phyloP scores from a whole-genome alignment of 1,139 yeast species.

The Lodderomyces oxycetoniae region DNA sequence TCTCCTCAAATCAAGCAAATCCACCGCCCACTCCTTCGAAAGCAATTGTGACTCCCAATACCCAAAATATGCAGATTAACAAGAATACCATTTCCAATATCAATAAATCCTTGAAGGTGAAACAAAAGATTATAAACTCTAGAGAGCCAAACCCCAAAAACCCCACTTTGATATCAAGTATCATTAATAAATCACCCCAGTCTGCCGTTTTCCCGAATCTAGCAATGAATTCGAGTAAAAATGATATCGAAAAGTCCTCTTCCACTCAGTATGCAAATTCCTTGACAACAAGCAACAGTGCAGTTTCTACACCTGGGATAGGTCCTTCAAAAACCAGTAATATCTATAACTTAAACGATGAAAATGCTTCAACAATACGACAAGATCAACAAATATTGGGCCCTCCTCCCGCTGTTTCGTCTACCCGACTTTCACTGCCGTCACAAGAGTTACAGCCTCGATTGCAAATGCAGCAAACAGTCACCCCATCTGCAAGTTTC shows the following conservation, averaged over 20 bases:
- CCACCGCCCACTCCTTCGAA: too few species aligned
- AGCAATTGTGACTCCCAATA: too few species aligned
- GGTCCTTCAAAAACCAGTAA: not conserved
- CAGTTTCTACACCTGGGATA: slow-evolving; percentile 1
- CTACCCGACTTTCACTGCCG: not conserved
- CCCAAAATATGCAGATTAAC: slow-evolving; percentile 19
- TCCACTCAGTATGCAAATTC: slow-evolving; percentile 1
- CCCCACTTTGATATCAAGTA: slow-evolving; percentile 30
- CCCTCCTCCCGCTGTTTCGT: not conserved
- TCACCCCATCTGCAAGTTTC: slow-evolving; percentile 7
- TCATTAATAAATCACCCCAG: slow-evolving; percentile 34
- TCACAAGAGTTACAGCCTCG: slow-evolving; percentile 1
- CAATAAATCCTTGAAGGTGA: slow-evolving; percentile 39
- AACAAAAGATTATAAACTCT: slow-evolving; percentile 36
- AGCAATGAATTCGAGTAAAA: slow-evolving; percentile 5
- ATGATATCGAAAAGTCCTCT: slow-evolving; percentile 3
- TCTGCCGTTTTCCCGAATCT: slow-evolving; percentile 24
- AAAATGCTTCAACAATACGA: not conserved
- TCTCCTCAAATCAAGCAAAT: too few species aligned
- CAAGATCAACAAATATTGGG: not conserved
- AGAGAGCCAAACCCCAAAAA: slow-evolving; percentile 38
- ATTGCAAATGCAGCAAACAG: not conserved
- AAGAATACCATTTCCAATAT: slow-evolving; percentile 32
- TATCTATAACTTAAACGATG: slow-evolving; percentile 1
- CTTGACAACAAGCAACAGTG: slow-evolving; percentile 8